These are phyloP conservation scores for Fusarium lateritium DNA, from an alignment of 2,329 filamentous ascomycete species.

Conservation along the genomic window DNA sequence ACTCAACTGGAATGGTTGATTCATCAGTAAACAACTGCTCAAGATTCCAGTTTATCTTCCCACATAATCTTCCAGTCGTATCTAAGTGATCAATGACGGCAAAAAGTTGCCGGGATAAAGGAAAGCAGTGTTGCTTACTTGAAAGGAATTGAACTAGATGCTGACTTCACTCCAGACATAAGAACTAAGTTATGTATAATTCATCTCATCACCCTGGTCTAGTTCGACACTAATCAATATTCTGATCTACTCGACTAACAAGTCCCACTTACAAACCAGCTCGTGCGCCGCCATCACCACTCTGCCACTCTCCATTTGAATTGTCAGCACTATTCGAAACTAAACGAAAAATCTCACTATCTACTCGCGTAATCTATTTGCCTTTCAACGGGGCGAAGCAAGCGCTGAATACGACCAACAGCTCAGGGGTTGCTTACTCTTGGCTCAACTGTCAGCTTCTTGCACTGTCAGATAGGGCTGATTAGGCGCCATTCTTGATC, in stretches of 20 bases:
- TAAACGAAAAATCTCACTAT: neutral
- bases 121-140: neutral
- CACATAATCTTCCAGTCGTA: neutral
- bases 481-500: neutral
- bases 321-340: neutral
- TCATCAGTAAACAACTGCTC: too few relatives aligned
- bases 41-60: neutral
- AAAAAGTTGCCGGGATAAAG: too few relatives aligned
- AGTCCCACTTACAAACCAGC: too few relatives aligned
- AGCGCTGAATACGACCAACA: neutral
- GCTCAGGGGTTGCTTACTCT: neutral
- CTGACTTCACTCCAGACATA: too few relatives aligned
- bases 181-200: neutral
- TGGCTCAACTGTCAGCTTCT: neutral
- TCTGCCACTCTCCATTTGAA: too few relatives aligned
- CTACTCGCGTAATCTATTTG: neutral
- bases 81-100: too few relatives aligned
- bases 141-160: neutral
- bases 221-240: neutral
- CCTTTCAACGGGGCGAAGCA: neutral
- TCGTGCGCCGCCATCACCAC: too few relatives aligned
- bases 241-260: neutral
- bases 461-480: conserved; percentile 16
- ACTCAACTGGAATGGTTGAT: too few relatives aligned
- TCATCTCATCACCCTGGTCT: neutral